Conservation (phyloP, 164 flowering plant species). For the Dillenia suffruticosa region DNA sequence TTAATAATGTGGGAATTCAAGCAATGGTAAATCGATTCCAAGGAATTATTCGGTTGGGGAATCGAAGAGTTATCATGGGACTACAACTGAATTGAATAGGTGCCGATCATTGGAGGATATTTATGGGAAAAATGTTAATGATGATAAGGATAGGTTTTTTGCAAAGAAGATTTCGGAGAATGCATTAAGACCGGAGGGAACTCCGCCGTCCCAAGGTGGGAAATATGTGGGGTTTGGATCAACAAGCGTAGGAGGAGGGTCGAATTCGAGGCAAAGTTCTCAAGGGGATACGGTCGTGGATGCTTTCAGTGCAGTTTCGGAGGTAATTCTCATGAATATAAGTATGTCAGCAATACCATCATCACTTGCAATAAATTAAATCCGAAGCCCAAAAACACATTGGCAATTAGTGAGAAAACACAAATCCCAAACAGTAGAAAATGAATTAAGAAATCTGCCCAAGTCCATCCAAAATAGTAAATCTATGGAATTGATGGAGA, state of each 20-base stretch:
- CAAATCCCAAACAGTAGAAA: too few species aligned
- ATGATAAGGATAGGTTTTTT: constrained; percentile 11
- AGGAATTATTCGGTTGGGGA: constrained; percentile 19
- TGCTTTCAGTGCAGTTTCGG: constrained; percentile 1
- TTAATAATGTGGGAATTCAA: too few species aligned
- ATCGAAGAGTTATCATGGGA: constrained; percentile 1
- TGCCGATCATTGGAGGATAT: constrained; percentile 10
- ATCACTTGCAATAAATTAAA: too few species aligned
- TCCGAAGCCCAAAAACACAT: too few species aligned
- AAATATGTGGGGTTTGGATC: constrained; percentile 26
- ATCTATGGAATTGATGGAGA: too few species aligned
- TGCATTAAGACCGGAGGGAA: constrained; percentile 15
- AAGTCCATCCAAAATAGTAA: too few species aligned
- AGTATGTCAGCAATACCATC: too few species aligned
- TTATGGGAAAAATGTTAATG: constrained; percentile 5
- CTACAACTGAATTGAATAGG: constrained; percentile 1
- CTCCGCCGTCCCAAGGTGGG: constrained; percentile 25
- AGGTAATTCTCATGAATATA: too few species aligned
- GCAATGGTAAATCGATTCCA: not conserved
- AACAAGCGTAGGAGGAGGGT: not conserved
- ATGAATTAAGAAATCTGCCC: too few species aligned
- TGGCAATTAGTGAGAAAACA: too few species aligned
- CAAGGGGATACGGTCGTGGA: constrained; percentile 18
- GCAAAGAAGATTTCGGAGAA: constrained; percentile 11
- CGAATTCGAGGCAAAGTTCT: constrained; percentile 9